A percentile compares a stretch with the other conserved stretches of the same genome.
phyloP scores from a whole-genome alignment of 371 early-diverging fungal genomes.

The Lichtheimia hyalospora region DNA sequence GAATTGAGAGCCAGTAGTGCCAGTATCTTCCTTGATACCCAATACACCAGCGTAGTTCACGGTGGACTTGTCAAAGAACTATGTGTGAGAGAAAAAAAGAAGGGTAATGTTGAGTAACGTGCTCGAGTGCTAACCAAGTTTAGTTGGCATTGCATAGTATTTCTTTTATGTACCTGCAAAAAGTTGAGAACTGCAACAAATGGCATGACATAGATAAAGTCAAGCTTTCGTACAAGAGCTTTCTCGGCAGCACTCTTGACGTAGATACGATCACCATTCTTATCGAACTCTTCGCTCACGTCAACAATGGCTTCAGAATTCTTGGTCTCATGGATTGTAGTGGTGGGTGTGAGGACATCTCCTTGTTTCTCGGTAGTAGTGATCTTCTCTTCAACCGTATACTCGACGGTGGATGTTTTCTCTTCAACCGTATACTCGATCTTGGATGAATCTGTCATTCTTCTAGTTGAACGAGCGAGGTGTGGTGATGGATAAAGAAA shows the following conservation, averaged over 20 bases:
- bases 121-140: background rate
- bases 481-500: background rate
- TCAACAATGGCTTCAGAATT: background rate
- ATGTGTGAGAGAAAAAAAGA: slow-evolving; percentile 4
- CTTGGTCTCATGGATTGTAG: background rate
- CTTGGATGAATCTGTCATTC: slow-evolving; percentile 21
- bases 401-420: slow-evolving; percentile 4
- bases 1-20: slow-evolving; percentile 15
- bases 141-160: background rate
- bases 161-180: slow-evolving; percentile 19
- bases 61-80: slow-evolving; percentile 36
- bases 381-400: background rate
- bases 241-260: slow-evolving; percentile 16
- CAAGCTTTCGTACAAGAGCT: slow-evolving; percentile 21
- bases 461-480: slow-evolving; percentile 2
- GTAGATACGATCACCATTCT: slow-evolving; percentile 23
- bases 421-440: slow-evolving; percentile 18
- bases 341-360: background rate
- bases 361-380: background rate
- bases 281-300: slow-evolving; percentile 17
- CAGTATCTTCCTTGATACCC: slow-evolving; percentile 21
- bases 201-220: slow-evolving; percentile 33
- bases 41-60: slow-evolving; percentile 25
- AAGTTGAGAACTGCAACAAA: slow-evolving; percentile 30
- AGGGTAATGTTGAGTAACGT: background rate